Percentiles rank a stretch among this genome's conserved stretches.
Evolutionary conservation across 768 basidiomycete species (phyloP).

Genomic region (Tubosaeta brunneosetosa): DNA sequence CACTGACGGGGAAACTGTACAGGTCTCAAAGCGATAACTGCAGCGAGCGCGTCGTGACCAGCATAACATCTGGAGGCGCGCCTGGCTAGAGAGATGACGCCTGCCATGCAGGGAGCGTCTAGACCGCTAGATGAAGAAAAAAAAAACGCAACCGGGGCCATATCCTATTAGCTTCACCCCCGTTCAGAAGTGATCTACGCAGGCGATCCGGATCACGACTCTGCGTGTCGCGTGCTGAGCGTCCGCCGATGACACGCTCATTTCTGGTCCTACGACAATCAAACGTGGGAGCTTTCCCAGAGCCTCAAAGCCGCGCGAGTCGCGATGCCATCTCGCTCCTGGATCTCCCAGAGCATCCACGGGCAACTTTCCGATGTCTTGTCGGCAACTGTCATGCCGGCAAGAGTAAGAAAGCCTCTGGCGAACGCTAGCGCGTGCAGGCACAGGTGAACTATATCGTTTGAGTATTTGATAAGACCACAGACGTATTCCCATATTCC

Average conservation of each 20-base stretch:
- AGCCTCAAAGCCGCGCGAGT: neutral
- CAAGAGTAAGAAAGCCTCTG: neutral
- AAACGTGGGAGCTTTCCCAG: neutral
- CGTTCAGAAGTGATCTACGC: conserved; percentile 21
- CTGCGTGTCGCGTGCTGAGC: neutral
- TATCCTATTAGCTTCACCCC: too few species aligned
- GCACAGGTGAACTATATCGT: neutral
- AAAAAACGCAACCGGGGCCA: too few species aligned
- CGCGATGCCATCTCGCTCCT: neutral
- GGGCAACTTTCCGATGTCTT: neutral
- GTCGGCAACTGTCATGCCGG: neutral
- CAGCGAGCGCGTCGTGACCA: too few species aligned
- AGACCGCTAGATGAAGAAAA: too few species aligned
- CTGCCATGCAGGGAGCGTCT: too few species aligned
- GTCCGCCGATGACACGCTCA: conserved; percentile 2
- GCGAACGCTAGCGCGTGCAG: neutral
- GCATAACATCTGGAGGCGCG: too few species aligned
- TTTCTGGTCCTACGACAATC: neutral
- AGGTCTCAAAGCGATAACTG: too few species aligned
- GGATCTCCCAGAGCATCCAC: neutral
- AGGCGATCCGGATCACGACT: conserved; percentile 3
- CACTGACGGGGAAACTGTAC: too few species aligned
- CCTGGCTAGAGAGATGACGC: too few species aligned
- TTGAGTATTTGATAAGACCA: neutral
- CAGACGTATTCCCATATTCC: neutral